Evolutionary conservation across 225 moss, liverwort and hornwort species (phyloP), one percentile per base, ranked within the genome.

Genomic region (Physcomitrellopsis africana): DNA sequence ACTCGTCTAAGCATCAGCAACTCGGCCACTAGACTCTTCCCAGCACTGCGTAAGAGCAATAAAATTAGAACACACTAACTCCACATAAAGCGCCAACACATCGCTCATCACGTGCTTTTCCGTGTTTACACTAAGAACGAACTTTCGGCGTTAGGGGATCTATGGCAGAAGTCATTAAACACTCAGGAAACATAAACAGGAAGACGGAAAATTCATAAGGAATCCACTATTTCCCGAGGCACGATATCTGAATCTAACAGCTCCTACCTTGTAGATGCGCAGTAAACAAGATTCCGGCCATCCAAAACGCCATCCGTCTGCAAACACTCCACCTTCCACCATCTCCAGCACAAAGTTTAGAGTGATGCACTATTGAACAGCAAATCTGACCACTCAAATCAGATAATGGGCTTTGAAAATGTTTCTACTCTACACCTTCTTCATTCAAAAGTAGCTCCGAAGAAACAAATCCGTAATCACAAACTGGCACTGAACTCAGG

Each of bases 1-100:
- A 99, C 60, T 65, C 89, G 82, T 81, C 87, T 88, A 60, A 99
- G 70, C 94, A 99, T 95, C 80, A 94, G 80, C 79, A 99, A 70
- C 76, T 99, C 97, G 53, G 97, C 93, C 58, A 99, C 97, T 67
- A 99, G 82, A 80, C 97, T 99, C 81, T 99, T 99, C 75, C 97
- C 97, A 69, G 97, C 97, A 90, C 97, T 97, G 82, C 51, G 73
- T 18, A 82, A 63, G 57, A 68, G 72, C 65, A 72, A 10, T 1
- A 42, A 72, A 72, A 78, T 58, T 57, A 77, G 41, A 65, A 68
- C 71, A 70, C 0, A 66, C 59, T 43, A 23, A 41, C 18, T 54
- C 55, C 22, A 74, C 55, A 32, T 16, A 62, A 73, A 82, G 48
- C 52, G 75, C 13, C 74, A 74, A 67, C 67, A 78, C 26, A 66